Evolutionary conservation across 2,329 filamentous ascomycete genomes (phyloP).

Genomic region (Blastomyces silverae): DNA sequence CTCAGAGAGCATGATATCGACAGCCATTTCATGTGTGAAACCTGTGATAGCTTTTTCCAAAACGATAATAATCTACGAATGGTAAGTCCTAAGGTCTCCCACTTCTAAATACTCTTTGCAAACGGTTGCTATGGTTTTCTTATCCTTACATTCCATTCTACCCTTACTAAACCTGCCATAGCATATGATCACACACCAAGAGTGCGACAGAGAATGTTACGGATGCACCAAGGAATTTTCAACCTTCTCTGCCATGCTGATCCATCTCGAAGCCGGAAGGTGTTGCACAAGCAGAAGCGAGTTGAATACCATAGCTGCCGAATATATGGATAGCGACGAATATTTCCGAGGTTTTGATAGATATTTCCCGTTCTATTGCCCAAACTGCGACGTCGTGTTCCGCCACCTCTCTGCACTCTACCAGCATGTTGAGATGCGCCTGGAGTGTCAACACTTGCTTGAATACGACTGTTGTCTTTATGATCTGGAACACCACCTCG

Average conservation of each 20-base stretch:
- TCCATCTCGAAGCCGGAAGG: conserved; percentile 26
- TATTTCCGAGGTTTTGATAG: not conserved
- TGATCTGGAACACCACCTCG: not conserved
- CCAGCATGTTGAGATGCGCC: conserved; percentile 24
- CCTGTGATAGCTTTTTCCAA: conserved; percentile 19
- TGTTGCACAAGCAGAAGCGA: conserved; percentile 18
- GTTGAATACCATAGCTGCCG: conserved; percentile 9
- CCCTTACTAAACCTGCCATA: conserved; percentile 10
- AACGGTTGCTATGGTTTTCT: not conserved
- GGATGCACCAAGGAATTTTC: conserved; percentile 23
- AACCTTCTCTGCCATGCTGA: conserved; percentile 25
- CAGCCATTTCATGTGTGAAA: conserved; percentile 18
- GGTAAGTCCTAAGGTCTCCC: conserved; percentile 18
- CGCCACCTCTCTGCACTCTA: conserved; percentile 21
- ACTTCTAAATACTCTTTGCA: not conserved
- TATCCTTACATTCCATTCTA: not conserved
- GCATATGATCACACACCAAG: conserved; percentile 23
- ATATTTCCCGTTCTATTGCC: conserved; percentile 17
- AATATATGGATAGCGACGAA: conserved; percentile 13
- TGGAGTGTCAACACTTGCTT: conserved; percentile 1
- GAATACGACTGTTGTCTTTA: not conserved
- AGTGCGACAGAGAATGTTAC: conserved; percentile 20
- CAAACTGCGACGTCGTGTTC: conserved; percentile 20
- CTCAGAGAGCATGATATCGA: conserved; percentile 17
- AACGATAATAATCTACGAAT: conserved; percentile 21